A percentile compares a stretch with the other conserved stretches of the same genome.
Evolutionary conservation across 1,284 basidiomycete genomes (phyloP).

Genomic region (Salmacisia buchloeana): DNA sequence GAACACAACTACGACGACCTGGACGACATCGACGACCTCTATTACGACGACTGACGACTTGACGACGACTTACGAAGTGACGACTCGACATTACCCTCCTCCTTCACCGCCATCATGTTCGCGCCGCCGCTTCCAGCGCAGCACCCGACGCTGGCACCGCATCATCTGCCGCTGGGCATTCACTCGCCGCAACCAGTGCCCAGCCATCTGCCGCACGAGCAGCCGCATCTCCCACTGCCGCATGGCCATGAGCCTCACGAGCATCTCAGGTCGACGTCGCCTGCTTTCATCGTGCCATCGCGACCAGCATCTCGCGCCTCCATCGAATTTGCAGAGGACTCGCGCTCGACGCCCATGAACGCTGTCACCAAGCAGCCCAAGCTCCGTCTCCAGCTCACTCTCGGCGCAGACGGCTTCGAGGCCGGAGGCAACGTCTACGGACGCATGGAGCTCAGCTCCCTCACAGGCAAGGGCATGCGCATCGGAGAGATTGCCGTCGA

Average conservation of each 20-base stretch:
- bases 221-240: not conserved
- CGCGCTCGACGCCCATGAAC: slow-evolving; percentile 31
- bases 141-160: not conserved
- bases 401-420: slow-evolving; percentile 31
- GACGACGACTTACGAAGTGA: not conserved
- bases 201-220: not conserved
- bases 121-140: not conserved
- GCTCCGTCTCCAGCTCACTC: slow-evolving; percentile 33
- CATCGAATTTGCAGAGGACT: slow-evolving; percentile 11
- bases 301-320: not conserved
- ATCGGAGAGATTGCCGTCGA: slow-evolving; percentile 43
- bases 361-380: slow-evolving; percentile 43
- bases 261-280: not conserved
- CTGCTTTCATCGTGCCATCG: not conserved
- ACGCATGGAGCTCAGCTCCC: slow-evolving; percentile 39
- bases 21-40: not conserved
- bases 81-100: not conserved
- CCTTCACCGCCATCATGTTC: not conserved
- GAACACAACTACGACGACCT: too few species aligned
- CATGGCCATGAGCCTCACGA: not conserved
- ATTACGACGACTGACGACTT: not conserved
- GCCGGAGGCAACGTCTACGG: slow-evolving; percentile 35
- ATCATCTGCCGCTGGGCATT: slow-evolving; percentile 5
- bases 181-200: not conserved
- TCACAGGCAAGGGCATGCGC: slow-evolving; percentile 35